Conservation (phyloP, 2,329 filamentous ascomycete genomes). For the Cercospora sojina region DNA sequence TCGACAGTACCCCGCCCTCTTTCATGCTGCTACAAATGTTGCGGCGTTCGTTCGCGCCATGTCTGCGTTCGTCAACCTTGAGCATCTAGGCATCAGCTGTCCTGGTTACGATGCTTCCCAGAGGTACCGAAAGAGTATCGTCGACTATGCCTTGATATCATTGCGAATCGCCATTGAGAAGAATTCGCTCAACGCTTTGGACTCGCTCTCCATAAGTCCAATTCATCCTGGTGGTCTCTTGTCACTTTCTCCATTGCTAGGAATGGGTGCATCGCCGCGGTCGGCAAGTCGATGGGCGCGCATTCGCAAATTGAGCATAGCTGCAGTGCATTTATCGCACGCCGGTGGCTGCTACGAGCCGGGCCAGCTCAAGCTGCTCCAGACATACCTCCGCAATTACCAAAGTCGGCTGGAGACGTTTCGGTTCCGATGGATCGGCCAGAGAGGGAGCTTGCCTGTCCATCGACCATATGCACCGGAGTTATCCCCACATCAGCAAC, state of each 20-base stretch:
- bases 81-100: constrained; percentile 73
- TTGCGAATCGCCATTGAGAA: constrained; percentile 80
- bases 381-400: constrained; percentile 75
- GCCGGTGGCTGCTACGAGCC: constrained; percentile 44
- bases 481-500: constrained; percentile 6
- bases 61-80: constrained; percentile 65
- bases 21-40: constrained; percentile 86
- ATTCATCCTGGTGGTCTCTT: constrained; percentile 74
- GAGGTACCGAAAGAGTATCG: constrained; percentile 71
- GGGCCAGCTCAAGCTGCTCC: constrained; percentile 66
- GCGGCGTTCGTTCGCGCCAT: constrained; percentile 78
- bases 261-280: constrained; percentile 71
- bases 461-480: constrained; percentile 55
- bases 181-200: constrained; percentile 63
- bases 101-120: constrained; percentile 66
- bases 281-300: constrained; percentile 73
- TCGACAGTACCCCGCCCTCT: constrained; percentile 82
- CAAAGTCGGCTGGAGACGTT: constrained; percentile 52
- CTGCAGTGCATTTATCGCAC: constrained; percentile 59
- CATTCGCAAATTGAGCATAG: constrained; percentile 68
- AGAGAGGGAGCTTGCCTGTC: constrained; percentile 71
- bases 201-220: constrained; percentile 68
- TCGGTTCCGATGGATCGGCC: constrained; percentile 73
- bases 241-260: constrained; percentile 72
- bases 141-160: constrained; percentile 87